phyloP scores from a whole-genome alignment of 495 filamentous ascomycete species.

The Hypoxylon crocopeplum region DNA sequence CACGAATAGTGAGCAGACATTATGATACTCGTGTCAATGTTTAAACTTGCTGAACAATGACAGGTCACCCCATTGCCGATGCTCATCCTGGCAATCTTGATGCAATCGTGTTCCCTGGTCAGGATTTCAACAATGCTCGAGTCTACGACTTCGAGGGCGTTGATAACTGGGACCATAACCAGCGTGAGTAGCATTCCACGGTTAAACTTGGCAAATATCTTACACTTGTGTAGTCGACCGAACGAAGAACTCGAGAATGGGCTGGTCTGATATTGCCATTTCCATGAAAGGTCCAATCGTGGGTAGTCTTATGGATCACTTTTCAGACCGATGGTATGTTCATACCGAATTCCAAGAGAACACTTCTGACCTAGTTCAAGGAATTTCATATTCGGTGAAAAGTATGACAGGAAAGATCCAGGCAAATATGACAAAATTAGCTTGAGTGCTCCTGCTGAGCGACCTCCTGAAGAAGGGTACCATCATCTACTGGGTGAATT shows the following conservation, averaged over 20 bases:
- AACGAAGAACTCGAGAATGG: slow-evolving; percentile 83
- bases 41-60: slow-evolving; percentile 35
- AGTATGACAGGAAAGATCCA: slow-evolving; percentile 74
- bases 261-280: slow-evolving; percentile 89
- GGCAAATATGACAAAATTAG: slow-evolving; percentile 65
- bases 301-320: slow-evolving; percentile 78
- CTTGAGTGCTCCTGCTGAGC: slow-evolving; percentile 28
- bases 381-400: slow-evolving; percentile 87
- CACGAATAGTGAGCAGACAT: slow-evolving; percentile 54
- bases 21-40: not conserved
- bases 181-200: slow-evolving; percentile 51
- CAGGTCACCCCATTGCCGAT: slow-evolving; percentile 82
- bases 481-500: slow-evolving; percentile 51
- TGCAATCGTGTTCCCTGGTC: slow-evolving; percentile 81
- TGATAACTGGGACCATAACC: slow-evolving; percentile 81
- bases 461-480: slow-evolving; percentile 27
- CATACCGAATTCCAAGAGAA: not conserved
- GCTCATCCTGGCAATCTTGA: slow-evolving; percentile 79
- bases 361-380: slow-evolving; percentile 31
- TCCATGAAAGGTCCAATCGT: slow-evolving; percentile 82
- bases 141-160: slow-evolving; percentile 90
- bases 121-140: slow-evolving; percentile 94
- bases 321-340: slow-evolving; percentile 77
- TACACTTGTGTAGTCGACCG: slow-evolving; percentile 64
- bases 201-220: slow-evolving; percentile 9